Evolutionary conservation across 2,329 filamentous ascomycete species (phyloP).

Genomic region (Nannizziopsis barbatae): DNA sequence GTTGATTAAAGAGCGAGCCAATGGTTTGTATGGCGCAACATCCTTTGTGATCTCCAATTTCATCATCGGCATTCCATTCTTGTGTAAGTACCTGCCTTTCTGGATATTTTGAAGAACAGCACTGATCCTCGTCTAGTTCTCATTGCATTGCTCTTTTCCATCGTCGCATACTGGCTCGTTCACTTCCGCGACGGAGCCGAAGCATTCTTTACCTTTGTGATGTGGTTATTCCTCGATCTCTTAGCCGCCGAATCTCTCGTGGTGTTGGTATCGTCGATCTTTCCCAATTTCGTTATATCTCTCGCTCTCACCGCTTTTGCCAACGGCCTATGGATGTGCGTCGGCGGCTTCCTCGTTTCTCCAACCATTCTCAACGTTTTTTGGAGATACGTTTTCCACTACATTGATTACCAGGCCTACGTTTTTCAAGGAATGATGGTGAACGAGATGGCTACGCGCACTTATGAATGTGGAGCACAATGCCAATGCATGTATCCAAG

Average conservation of each 20-base stretch:
- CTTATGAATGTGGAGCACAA: slow-evolving; percentile 48
- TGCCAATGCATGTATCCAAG: slow-evolving; percentile 64
- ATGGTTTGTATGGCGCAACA: slow-evolving; percentile 66
- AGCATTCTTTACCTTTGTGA: slow-evolving; percentile 65
- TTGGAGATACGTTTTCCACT: slow-evolving; percentile 78
- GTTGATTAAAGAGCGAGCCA: slow-evolving; percentile 66
- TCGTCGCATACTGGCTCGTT: slow-evolving; percentile 67
- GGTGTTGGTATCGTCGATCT: slow-evolving; percentile 59
- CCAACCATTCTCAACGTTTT: slow-evolving; percentile 65
- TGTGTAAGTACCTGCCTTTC: slow-evolving; percentile 40
- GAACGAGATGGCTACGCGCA: slow-evolving; percentile 62
- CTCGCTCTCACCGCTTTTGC: slow-evolving; percentile 72
- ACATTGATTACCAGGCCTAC: slow-evolving; percentile 77
- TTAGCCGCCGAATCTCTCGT: slow-evolving; percentile 73
- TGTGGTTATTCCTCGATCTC: slow-evolving; percentile 79
- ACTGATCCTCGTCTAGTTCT: slow-evolving; percentile 39
- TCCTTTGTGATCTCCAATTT: slow-evolving; percentile 70
- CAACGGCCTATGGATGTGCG: slow-evolving; percentile 83
- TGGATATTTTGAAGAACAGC: not conserved
- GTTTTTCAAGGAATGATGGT: slow-evolving; percentile 92
- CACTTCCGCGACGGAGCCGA: slow-evolving; percentile 56
- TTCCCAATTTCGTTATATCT: slow-evolving; percentile 69
- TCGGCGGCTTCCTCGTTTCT: slow-evolving; percentile 69
- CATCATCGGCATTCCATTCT: slow-evolving; percentile 66
- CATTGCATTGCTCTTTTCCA: slow-evolving; percentile 63